A percentile compares a stretch with the other conserved stretches of the same genome.
Evolutionary conservation across 225 moss, liverwort and hornwort genomes (phyloP).

Genomic region (Straminergon stramineum): DNA sequence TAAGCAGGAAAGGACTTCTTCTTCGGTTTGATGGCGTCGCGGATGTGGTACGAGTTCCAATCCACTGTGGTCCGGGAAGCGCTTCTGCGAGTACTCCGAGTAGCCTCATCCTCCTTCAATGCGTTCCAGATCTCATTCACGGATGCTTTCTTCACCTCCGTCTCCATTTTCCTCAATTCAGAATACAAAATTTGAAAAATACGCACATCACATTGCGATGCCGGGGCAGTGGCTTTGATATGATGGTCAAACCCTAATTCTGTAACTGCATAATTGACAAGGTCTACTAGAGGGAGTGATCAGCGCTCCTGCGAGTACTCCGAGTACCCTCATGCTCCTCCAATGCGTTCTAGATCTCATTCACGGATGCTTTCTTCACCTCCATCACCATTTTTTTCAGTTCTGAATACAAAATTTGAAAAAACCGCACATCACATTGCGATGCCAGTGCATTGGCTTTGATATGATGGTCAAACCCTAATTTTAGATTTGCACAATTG

Average conservation of each 20-base stretch:
- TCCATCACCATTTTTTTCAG: slow-evolving; percentile 3
- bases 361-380: slow-evolving; percentile 16
- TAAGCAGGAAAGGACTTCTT: slow-evolving; percentile 5
- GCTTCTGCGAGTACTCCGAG: slow-evolving; percentile 6
- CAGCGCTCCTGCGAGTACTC: neutral
- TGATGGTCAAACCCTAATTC: neutral
- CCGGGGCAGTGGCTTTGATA: neutral
- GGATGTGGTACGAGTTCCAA: slow-evolving; percentile 56
- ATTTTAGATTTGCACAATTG: neutral
- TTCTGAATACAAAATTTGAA: neutral
- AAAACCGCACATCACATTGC: too few relatives aligned
- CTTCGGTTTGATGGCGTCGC: slow-evolving; percentile 46
- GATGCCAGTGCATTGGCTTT: too few relatives aligned
- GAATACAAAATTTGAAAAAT: too few relatives aligned
- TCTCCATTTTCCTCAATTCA: neutral
- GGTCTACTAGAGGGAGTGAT: neutral
- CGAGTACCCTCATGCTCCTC: slow-evolving; percentile 22
- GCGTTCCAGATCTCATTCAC: slow-evolving; percentile 40
- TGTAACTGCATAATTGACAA: neutral
- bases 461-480: neutral
- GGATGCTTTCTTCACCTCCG: slow-evolving; percentile 13
- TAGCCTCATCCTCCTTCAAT: slow-evolving; percentile 31
- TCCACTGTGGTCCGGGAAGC: slow-evolving; percentile 20
- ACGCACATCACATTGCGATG: neutral
- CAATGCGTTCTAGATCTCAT: slow-evolving; percentile 25